Conservation (phyloP, 2,329 filamentous ascomycete species). For the Cladosporium sphaerospermum region DNA sequence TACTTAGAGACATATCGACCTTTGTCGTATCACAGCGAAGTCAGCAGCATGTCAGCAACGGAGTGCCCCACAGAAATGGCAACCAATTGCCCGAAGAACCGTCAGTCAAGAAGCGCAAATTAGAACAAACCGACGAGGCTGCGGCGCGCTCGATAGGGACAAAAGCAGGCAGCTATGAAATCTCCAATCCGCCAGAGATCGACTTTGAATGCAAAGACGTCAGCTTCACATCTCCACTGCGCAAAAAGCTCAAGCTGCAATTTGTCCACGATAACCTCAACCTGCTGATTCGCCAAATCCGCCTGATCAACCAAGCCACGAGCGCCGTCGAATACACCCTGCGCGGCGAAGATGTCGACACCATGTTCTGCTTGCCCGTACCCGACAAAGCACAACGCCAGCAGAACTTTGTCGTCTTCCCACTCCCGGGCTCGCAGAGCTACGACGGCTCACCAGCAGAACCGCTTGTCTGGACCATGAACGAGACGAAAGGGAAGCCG, state of each 20-base stretch:
- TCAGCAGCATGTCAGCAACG: not conserved
- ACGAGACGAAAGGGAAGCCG: conserved; percentile 38
- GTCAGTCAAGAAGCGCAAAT: conserved; percentile 45
- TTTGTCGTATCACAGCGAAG: not conserved
- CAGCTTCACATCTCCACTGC: conserved; percentile 55
- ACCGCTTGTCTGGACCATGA: conserved; percentile 55
- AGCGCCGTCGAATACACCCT: conserved; percentile 37
- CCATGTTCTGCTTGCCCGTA: conserved; percentile 56
- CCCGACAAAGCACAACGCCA: conserved; percentile 59
- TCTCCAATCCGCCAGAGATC: conserved; percentile 27
- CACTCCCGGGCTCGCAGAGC: conserved; percentile 42
- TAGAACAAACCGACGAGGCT: conserved; percentile 33
- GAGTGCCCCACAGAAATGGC: not conserved
- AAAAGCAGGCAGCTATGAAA: conserved; percentile 15
- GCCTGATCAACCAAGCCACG: conserved; percentile 23
- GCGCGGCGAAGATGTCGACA: conserved; percentile 47
- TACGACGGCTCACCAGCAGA: conserved; percentile 37
- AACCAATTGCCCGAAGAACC: conserved; percentile 21
- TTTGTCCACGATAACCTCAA: conserved; percentile 36
- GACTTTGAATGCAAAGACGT: conserved; percentile 47
- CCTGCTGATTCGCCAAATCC: conserved; percentile 19
- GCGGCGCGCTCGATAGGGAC: not conserved
- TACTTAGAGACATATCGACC: conserved; percentile 3
- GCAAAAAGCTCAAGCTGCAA: conserved; percentile 58
- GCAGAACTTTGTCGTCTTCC: conserved; percentile 57